phyloP scores from a whole-genome alignment of 2,329 filamentous ascomycete species.

The Trichophyton benhamiae region DNA sequence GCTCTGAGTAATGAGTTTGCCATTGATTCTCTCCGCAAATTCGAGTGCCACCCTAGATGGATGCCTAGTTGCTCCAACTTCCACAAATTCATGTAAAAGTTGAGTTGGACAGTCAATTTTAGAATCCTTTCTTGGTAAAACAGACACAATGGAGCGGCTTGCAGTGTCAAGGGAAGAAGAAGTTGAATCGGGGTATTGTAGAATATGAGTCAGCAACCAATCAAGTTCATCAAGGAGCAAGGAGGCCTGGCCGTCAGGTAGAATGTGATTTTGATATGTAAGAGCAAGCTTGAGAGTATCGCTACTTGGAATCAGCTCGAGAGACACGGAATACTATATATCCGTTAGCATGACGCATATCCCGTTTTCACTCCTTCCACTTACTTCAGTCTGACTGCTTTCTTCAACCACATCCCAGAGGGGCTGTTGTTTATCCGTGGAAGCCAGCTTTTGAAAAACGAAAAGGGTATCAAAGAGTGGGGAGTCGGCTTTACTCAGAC shows the following conservation, averaged over 20 bases:
- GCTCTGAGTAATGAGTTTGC: conserved; percentile 34
- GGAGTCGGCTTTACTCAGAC: conserved; percentile 52
- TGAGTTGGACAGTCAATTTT: conserved; percentile 46
- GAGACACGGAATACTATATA: conserved; percentile 55
- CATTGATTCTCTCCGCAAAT: conserved; percentile 50
- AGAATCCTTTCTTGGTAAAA: conserved; percentile 48
- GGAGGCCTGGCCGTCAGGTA: conserved; percentile 57
- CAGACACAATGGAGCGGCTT: conserved; percentile 40
- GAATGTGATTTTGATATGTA: conserved; percentile 50
- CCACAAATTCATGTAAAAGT: conserved; percentile 68
- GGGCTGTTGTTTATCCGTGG: conserved; percentile 13
- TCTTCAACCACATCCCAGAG: conserved; percentile 55
- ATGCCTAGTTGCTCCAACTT: conserved; percentile 43
- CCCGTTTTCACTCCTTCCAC: conserved; percentile 6
- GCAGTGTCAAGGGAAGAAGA: conserved; percentile 30
- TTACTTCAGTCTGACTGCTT: conserved; percentile 52
- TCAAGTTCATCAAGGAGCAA: conserved; percentile 63
- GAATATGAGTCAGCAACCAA: conserved; percentile 46
- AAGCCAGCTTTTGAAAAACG: conserved; percentile 57
- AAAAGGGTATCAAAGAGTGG: conserved; percentile 74
- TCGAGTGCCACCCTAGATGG: conserved; percentile 60
- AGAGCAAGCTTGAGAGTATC: conserved; percentile 49
- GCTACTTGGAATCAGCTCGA: conserved; percentile 56
- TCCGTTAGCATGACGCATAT: conserved; percentile 9
- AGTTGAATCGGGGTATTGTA: conserved; percentile 36